Evolutionary conservation across 1,284 basidiomycete species (phyloP).

Genomic region (Pterulicium gracile): DNA sequence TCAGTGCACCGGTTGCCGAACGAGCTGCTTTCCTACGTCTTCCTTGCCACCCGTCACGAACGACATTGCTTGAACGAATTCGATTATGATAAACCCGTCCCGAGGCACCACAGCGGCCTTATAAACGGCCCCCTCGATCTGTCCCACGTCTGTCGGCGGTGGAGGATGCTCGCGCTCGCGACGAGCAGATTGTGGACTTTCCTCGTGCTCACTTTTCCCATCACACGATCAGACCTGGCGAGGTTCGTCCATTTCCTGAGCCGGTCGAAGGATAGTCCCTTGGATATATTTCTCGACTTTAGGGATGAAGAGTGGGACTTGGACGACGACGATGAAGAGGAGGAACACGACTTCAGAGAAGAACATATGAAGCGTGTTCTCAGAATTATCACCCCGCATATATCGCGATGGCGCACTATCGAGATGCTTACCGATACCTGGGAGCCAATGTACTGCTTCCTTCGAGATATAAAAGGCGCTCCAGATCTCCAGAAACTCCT

Average conservation of each 20-base stretch:
- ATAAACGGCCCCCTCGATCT: conserved; percentile 21
- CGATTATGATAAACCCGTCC: neutral
- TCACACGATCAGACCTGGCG: conserved; percentile 21
- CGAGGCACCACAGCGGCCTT: conserved; percentile 5
- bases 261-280: conserved; percentile 29
- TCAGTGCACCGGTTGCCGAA: conserved; percentile 22
- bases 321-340: conserved; percentile 24
- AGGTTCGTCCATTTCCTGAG: conserved; percentile 25
- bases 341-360: conserved; percentile 25
- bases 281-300: conserved; percentile 40
- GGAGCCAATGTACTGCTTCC: conserved; percentile 40
- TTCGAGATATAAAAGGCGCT: conserved; percentile 24
- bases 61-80: conserved; percentile 1
- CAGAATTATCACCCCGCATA: conserved; percentile 29
- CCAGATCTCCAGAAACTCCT: conserved; percentile 24
- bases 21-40: conserved; percentile 31
- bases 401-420: conserved; percentile 32
- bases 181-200: conserved; percentile 32
- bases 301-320: conserved; percentile 43
- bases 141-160: conserved; percentile 34
- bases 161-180: conserved; percentile 32
- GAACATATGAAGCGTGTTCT: conserved; percentile 32
- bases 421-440: conserved; percentile 44
- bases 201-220: conserved; percentile 30
- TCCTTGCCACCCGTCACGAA: conserved; percentile 18